Base-by-base conservation (phyloP, 2,329 filamentous ascomycete species). In the Epichloe typhina region DNA sequence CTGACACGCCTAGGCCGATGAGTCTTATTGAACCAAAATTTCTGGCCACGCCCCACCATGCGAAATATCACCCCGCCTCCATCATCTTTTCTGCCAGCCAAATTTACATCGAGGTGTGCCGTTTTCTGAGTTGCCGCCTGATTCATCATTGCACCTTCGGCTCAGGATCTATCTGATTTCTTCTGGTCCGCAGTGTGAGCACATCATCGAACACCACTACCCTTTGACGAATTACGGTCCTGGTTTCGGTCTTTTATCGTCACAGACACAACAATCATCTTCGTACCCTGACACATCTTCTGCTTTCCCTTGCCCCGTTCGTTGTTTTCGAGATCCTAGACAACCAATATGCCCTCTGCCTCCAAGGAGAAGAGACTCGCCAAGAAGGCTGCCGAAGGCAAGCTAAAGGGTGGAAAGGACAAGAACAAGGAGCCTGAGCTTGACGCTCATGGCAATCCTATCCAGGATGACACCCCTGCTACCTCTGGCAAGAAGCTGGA, bases 341-440 rank as follows among this genome's bases (percentile, higher is more conserved):
- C 40, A 60, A 57, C 57, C 71, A 80, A 66, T 43, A 84, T 84
- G 80, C 75, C 83, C 64, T 84, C 82, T 55, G 72, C 80, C 55
- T 82, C 82, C 64, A 86, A 86, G 70, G 80, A 83, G 61, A 84
- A 84, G 74, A 75, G 82, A 68, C 75, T 84, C 57, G 82, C 82
- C 53, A 84, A 84, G 75, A 82, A 82, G 74, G 79, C 79, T 58
- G 80, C 78, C 64, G 74, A 86, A 47, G 86, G 84, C 68, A 84
- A 84, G 69, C 84, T 87, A 73, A 90, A 91, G 79, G 84, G 84
- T 21, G 78, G 82, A 56, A 79, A 83, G 72, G 74, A 79, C 56
- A 86, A 85, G 64, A 85, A 84, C 61, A 84, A 91, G 59, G 84
- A 84, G 56, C 71, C 76, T 52, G 66, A 82, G 60, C 71, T 84